Evolutionary conservation across 2,329 filamentous ascomycete genomes (phyloP).

Genomic region (Magnaporthiopsis poae): DNA sequence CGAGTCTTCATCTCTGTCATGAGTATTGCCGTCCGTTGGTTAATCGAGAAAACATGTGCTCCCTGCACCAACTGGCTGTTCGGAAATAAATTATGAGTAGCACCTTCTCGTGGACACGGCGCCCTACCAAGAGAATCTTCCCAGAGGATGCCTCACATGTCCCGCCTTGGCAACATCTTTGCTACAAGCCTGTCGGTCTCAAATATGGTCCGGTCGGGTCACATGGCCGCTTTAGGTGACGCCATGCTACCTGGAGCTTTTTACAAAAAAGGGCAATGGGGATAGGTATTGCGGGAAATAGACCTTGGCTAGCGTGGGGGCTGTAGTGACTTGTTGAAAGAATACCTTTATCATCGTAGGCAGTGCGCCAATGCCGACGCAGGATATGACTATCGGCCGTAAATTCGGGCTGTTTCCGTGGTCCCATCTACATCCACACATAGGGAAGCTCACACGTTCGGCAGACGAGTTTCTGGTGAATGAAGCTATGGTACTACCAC

Average conservation of each 20-base stretch:
- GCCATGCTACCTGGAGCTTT: background rate
- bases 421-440: background rate
- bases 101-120: background rate
- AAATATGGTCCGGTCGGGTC: background rate
- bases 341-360: background rate
- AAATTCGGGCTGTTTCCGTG: background rate
- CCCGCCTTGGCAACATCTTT: background rate
- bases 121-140: background rate
- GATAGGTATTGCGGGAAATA: too few species aligned
- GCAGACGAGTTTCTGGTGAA: background rate
- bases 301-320: background rate
- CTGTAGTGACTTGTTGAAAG: background rate
- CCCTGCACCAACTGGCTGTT: too few species aligned
- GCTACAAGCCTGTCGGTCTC: background rate
- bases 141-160: background rate
- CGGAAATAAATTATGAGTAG: background rate
- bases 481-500: background rate
- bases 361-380: background rate
- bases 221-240: background rate
- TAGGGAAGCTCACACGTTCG: background rate
- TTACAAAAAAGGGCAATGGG: too few species aligned
- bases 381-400: background rate
- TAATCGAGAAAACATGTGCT: too few species aligned
- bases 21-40: too few species aligned
- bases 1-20: too few species aligned